Evolutionary conservation across 2,329 filamentous ascomycete genomes (phyloP).

Genomic region (Colletotrichum sp.): DNA sequence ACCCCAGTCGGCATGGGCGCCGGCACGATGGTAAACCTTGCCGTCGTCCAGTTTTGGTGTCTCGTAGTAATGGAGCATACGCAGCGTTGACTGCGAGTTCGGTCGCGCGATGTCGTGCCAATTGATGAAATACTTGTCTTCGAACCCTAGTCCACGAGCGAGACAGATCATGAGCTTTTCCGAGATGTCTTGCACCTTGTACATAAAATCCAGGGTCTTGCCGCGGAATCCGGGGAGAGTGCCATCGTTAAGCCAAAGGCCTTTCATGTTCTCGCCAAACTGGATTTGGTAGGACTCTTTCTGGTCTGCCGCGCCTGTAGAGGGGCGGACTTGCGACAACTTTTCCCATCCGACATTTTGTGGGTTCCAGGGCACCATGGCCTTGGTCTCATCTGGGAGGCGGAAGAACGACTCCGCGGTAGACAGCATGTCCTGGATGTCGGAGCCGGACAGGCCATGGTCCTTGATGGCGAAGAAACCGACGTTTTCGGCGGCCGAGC

Average conservation of each 20-base stretch:
- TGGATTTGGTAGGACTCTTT: neutral
- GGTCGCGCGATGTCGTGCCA: neutral
- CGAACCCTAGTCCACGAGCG: neutral
- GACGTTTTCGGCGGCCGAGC: neutral
- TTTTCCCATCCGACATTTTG: constrained; percentile 68
- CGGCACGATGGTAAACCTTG: fast-evolving
- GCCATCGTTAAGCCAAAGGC: neutral
- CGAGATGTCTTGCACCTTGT: neutral
- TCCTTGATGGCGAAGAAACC: neutral
- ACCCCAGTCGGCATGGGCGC: neutral
- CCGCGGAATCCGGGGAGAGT: neutral
- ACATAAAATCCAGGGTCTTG: neutral
- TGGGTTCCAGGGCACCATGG: constrained; percentile 56
- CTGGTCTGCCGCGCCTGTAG: constrained; percentile 33
- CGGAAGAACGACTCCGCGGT: neutral
- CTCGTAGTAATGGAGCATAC: neutral
- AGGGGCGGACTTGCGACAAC: constrained; percentile 61
- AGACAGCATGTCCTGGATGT: neutral
- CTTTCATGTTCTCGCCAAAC: neutral
- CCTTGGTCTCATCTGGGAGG: constrained; percentile 53
- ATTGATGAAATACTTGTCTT: neutral
- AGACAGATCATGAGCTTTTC: neutral
- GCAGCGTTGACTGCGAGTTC: neutral
- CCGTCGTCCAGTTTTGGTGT: neutral
- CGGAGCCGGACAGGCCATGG: neutral